Evolutionary conservation across 1,284 basidiomycete genomes (phyloP), one percentile per base, ranked within the genome.

Genomic region (Agaricales sp.): DNA sequence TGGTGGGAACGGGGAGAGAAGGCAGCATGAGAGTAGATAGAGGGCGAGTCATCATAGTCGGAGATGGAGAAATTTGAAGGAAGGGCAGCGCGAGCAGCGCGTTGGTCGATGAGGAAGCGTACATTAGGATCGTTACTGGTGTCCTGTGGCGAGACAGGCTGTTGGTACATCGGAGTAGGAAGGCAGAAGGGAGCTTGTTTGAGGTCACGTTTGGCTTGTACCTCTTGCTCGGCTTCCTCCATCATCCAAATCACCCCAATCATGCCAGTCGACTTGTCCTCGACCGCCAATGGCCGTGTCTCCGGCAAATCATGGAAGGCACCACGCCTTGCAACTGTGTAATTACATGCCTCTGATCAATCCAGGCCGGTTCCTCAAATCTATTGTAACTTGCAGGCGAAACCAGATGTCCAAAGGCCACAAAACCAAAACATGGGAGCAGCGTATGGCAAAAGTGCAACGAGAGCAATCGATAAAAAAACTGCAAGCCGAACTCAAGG

Each of bases 221-320:
- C 26, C 26, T 6, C 26, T 30, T 30, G 6, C 14, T 30, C 26
- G 26, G 26, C 6, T 14, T 30, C 26, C 26, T 6, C 14, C 26
- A 30, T 6, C 26, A 30, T 30, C 14, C 26, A 30, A 6, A 30
- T 30, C 26, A 30, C 26, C 6, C 14, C 37, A 37, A 39, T 51
- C 48, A 45, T 45, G 14, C 13, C 52, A 25, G 51, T 74, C n/a
- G 52, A 68, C 14, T 61, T 85, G 18, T 65, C 74, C 3, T 63
- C 75, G 24, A 78, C 83, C 1, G 67, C 76, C 30, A 69, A 68
- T 51, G 81, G 83, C n/a, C 71, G 82, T 38, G 61, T 69, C 2
- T 85, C 82, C 1, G 75, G 81, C 6, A 86, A 84, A 59, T 55
- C 74, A 46, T 88, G 86, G 86, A 88, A 88, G 57, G 52, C 58